Evolutionary conservation across 331 rosid species (phyloP).

Genomic region (Rosa hybrid): DNA sequence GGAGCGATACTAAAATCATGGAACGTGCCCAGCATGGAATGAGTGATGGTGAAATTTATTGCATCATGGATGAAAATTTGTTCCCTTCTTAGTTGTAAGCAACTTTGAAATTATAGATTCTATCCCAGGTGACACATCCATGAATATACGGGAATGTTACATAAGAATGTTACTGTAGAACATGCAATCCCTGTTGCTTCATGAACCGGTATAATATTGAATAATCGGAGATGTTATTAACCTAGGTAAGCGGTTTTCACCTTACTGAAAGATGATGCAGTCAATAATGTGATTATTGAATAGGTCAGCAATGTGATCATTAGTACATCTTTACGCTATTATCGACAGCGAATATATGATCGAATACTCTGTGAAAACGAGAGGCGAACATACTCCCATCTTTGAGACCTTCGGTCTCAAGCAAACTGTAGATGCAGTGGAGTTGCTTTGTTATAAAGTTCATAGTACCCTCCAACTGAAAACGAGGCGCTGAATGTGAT

Average conservation of each 20-base stretch:
- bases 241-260: background rate
- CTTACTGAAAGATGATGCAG: background rate
- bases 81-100: background rate
- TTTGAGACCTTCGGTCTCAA: background rate
- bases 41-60: conserved; percentile 3
- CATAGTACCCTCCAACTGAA: background rate
- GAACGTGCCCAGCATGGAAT: background rate
- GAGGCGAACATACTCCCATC: background rate
- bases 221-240: background rate
- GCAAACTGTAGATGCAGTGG: background rate
- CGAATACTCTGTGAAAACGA: background rate
- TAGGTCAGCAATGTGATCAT: background rate
- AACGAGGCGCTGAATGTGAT: background rate
- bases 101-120: background rate
- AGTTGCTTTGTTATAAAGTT: background rate
- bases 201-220: background rate
- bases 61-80: conserved; percentile 3
- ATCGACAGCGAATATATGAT: background rate
- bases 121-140: background rate
- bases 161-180: background rate
- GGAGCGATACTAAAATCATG: background rate
- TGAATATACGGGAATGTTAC: background rate
- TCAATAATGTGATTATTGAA: background rate
- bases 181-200: background rate
- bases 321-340: background rate